Conservation (phyloP, 208 protist genomes). For the Crithidia thermophila region DNA sequence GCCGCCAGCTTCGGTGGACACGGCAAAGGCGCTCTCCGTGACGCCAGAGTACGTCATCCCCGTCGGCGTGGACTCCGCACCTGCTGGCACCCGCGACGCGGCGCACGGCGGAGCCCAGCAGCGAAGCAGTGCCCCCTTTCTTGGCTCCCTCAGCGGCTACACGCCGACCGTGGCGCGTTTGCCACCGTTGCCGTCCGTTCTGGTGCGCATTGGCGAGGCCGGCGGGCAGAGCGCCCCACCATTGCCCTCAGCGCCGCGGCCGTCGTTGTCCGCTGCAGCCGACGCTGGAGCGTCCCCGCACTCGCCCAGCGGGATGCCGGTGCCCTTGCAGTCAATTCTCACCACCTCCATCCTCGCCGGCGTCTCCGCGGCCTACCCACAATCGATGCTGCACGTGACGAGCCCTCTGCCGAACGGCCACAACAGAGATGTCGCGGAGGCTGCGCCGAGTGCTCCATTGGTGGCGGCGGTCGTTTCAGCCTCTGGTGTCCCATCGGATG, state of each 20-base stretch:
- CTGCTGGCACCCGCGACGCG: not conserved
- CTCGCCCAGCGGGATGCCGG: not conserved
- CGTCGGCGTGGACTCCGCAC: constrained; percentile 5
- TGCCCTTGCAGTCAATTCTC: constrained; percentile 21
- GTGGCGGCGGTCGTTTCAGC: not conserved
- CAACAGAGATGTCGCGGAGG: not conserved
- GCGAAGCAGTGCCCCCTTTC: not conserved
- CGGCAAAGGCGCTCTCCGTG: not conserved
- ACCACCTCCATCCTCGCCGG: constrained; percentile 25
- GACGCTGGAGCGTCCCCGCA: not conserved
- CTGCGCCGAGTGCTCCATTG: not conserved
- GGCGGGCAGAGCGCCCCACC: not conserved
- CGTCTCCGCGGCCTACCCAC: not conserved
- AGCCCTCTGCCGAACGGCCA: not conserved
- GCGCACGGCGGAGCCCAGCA: not conserved
- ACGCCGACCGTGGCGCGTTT: not conserved
- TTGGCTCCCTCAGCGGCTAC: not conserved
- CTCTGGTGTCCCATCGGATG: not conserved
- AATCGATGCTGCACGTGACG: not conserved
- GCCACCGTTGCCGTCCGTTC: not conserved
- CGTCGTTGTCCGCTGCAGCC: not conserved
- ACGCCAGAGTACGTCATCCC: constrained; percentile 14
- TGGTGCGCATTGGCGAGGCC: not conserved
- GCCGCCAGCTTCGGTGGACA: not conserved
- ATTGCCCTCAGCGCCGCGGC: not conserved